These are phyloP conservation scores for Colletotrichum viniferum DNA, from an alignment of 2,329 filamentous ascomycete species.

Conservation along the genomic window DNA sequence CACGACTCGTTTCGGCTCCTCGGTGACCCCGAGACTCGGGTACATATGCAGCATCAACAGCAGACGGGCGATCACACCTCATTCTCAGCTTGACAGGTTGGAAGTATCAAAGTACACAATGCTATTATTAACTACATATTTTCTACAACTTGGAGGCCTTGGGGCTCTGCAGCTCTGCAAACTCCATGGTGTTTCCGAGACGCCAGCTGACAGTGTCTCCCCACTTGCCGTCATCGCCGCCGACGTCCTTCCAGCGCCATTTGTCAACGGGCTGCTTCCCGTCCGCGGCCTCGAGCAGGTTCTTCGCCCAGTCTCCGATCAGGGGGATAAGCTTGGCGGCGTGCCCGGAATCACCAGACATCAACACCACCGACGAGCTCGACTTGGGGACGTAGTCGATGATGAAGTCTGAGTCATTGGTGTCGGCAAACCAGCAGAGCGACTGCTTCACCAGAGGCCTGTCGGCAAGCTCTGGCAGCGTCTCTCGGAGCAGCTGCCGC, in stretches of 20 bases:
- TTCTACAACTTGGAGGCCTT: background rate
- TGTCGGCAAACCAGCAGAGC: constrained; percentile 70
- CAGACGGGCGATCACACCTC: background rate
- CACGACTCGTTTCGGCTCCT: background rate
- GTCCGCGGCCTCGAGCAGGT: constrained; percentile 43
- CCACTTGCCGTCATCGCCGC: constrained; percentile 26
- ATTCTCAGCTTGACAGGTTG: background rate
- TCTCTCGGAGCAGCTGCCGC: constrained; percentile 53
- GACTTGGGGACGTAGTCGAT: constrained; percentile 62
- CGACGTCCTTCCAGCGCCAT: constrained; percentile 56
- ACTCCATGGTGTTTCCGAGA: constrained; percentile 33
- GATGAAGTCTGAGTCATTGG: constrained; percentile 62
- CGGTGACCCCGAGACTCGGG: background rate
- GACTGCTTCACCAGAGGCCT: constrained; percentile 60
- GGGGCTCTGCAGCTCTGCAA: constrained; percentile 21
- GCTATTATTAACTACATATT: background rate
- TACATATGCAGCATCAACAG: background rate
- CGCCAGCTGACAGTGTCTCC: constrained; percentile 41
- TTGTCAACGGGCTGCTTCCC: constrained; percentile 45
- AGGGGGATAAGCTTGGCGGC: constrained; percentile 68
- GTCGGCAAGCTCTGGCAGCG: constrained; percentile 56
- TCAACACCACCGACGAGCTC: constrained; percentile 46
- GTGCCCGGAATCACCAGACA: constrained; percentile 65
- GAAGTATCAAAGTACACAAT: background rate
- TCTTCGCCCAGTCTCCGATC: constrained; percentile 58